These are phyloP conservation scores for Geotrichum australiense DNA, from an alignment of 1,139 yeast species.

Conservation along the genomic window DNA sequence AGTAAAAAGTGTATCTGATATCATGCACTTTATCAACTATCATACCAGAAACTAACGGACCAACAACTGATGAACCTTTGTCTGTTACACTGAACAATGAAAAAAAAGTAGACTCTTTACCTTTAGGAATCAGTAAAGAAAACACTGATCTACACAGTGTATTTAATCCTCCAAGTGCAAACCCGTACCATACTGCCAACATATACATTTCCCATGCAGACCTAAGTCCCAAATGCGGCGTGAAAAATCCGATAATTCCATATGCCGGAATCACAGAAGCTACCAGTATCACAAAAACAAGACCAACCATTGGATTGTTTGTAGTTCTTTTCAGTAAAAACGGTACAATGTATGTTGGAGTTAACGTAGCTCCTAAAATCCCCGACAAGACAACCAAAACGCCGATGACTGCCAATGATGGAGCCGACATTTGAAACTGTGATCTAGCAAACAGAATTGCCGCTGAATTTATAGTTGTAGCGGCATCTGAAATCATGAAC, in stretches of 20 bases:
- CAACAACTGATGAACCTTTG: constrained; percentile 63
- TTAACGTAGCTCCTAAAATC: constrained; percentile 50
- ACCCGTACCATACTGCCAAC: constrained; percentile 63
- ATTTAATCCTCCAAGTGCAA: constrained; percentile 59
- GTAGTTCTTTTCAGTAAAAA: constrained; percentile 29
- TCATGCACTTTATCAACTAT: constrained; percentile 63
- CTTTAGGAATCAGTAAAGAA: constrained; percentile 57
- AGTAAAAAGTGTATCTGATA: constrained; percentile 59
- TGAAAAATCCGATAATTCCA: constrained; percentile 55
- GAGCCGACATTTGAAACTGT: constrained; percentile 56
- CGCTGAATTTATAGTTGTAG: constrained; percentile 66
- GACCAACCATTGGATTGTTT: constrained; percentile 40
- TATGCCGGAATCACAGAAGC: constrained; percentile 58
- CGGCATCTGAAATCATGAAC: constrained; percentile 63
- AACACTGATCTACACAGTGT: constrained; percentile 59
- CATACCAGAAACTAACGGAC: constrained; percentile 59
- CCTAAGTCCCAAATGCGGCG: constrained; percentile 45
- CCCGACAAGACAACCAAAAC: constrained; percentile 57
- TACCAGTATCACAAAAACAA: constrained; percentile 49
- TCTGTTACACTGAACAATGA: constrained; percentile 66
- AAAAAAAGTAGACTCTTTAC: constrained; percentile 63
- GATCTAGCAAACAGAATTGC: constrained; percentile 65
- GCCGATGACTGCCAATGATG: constrained; percentile 54
- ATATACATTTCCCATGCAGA: constrained; percentile 58
- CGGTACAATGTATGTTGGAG: constrained; percentile 43